Percentiles rank a stretch among this genome's conserved stretches.
These are phyloP conservation scores for Pseudognaphalium luteoalbum DNA, from an alignment of 129 eudicot genomes.

Conservation along the genomic window DNA sequence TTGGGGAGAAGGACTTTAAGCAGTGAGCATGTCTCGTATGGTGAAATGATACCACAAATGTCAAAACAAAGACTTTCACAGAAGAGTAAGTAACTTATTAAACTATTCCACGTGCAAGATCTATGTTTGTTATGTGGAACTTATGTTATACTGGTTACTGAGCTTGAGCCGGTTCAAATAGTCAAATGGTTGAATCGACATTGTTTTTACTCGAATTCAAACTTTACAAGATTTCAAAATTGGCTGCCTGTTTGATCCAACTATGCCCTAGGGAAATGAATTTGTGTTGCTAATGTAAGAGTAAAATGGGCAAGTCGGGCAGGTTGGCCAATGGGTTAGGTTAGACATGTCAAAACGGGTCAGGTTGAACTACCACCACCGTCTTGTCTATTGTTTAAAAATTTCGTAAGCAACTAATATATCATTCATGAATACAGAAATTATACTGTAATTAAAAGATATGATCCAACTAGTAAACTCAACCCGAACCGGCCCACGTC, in stretches of 20 bases:
- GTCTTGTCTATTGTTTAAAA: not conserved
- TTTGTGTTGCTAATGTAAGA: not conserved
- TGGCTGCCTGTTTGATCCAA: too few species aligned
- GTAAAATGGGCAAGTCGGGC: not conserved
- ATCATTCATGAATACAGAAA: too few species aligned
- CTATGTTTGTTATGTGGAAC: not conserved
- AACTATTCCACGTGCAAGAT: not conserved
- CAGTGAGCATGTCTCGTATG: constrained; percentile 48
- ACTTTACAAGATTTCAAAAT: too few species aligned
- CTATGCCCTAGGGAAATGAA: too few species aligned
- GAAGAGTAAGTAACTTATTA: constrained; percentile 35
- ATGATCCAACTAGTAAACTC: too few species aligned
- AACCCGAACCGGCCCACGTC: too few species aligned
- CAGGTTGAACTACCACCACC: not conserved
- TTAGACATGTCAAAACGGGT: not conserved
- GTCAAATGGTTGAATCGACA: not conserved
- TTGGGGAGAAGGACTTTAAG: constrained; percentile 28
- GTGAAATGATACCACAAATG: constrained; percentile 69
- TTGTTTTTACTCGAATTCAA: too few species aligned
- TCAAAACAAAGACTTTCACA: constrained; percentile 40
- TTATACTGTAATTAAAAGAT: too few species aligned
- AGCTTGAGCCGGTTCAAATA: not conserved
- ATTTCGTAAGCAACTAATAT: not conserved
- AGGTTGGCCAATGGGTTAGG: not conserved
- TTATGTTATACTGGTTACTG: not conserved